These are phyloP conservation scores for Saccharomycopsis hybrid DNA, from an alignment of 1,139 yeast genomes.

Conservation along the genomic window DNA sequence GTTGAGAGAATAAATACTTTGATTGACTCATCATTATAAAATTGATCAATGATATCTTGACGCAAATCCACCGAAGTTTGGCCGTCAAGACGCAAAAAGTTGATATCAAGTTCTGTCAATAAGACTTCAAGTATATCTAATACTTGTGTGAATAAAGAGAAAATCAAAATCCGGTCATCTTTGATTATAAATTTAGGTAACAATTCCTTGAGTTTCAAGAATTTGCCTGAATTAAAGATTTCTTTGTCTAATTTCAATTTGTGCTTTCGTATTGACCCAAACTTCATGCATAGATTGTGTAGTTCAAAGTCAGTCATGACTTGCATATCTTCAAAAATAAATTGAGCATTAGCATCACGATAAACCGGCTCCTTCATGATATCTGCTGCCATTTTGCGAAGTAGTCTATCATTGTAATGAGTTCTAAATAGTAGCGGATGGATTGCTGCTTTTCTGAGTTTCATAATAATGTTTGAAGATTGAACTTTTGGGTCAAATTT, in stretches of 20 bases:
- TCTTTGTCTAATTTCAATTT: conserved; percentile 44
- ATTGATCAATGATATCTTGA: conserved; percentile 85
- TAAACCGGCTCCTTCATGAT: conserved; percentile 82
- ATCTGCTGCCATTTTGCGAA: conserved; percentile 63
- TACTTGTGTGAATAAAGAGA: conserved; percentile 89
- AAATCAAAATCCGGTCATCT: conserved; percentile 71
- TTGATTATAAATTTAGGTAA: conserved; percentile 49
- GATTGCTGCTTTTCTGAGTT: conserved; percentile 64
- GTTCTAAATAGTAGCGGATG: conserved; percentile 70
- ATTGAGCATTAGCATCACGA: conserved; percentile 63
- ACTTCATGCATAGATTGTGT: conserved; percentile 63
- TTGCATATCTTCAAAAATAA: conserved; percentile 86
- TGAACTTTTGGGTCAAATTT: conserved; percentile 39
- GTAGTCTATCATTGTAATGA: conserved; percentile 45
- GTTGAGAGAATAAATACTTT: conserved; percentile 87
- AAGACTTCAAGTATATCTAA: conserved; percentile 81
- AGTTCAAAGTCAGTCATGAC: conserved; percentile 94
- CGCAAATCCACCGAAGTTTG: conserved; percentile 86
- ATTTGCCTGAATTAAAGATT: conserved; percentile 77
- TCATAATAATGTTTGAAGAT: conserved; percentile 58
- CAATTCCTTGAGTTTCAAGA: conserved; percentile 49
- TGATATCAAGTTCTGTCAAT: conserved; percentile 55
- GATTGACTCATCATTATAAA: conserved; percentile 73
- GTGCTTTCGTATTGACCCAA: conserved; percentile 58
- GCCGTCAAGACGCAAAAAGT: conserved; percentile 86